Percentiles rank a stretch among this genome's conserved stretches.
Evolutionary conservation across 2,329 filamentous ascomycete species (phyloP).

Genomic region (Phyllosticta capitalensis): DNA sequence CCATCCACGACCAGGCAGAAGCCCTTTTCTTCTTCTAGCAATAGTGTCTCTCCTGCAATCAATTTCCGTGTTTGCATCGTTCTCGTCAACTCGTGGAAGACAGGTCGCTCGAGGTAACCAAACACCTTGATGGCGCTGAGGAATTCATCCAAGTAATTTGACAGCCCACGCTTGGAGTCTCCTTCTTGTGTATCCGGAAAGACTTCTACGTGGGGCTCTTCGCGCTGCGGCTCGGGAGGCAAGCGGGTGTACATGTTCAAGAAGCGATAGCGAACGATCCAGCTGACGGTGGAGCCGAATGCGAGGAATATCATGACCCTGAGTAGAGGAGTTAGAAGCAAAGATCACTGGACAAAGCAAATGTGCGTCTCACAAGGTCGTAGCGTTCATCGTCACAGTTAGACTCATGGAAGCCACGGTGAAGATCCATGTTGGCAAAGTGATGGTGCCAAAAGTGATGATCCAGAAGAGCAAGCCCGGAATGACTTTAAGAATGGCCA

Average conservation of each 20-base stretch:
- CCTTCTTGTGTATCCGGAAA: slow-evolving; percentile 90
- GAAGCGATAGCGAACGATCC: slow-evolving; percentile 91
- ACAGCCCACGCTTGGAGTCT: slow-evolving; percentile 78
- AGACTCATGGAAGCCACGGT: slow-evolving; percentile 82
- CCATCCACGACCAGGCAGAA: slow-evolving; percentile 97
- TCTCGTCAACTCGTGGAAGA: slow-evolving; percentile 93
- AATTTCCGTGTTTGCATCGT: slow-evolving; percentile 98
- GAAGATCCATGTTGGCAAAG: slow-evolving; percentile 80
- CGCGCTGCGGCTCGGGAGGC: slow-evolving; percentile 87
- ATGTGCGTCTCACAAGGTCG: slow-evolving; percentile 62
- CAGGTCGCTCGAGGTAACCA: slow-evolving; percentile 88
- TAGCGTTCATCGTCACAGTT: slow-evolving; percentile 98
- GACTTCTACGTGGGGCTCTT: slow-evolving; percentile 89
- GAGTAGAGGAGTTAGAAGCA: slow-evolving; percentile 35
- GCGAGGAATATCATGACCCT: slow-evolving; percentile 57
- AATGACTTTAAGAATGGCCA: slow-evolving; percentile 43
- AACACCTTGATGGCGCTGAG: slow-evolving; percentile 98
- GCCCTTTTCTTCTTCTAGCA: slow-evolving; percentile 94
- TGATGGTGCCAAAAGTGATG: slow-evolving; percentile 79
- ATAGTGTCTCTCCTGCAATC: slow-evolving; percentile 88
- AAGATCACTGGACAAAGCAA: background rate
- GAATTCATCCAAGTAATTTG: slow-evolving; percentile 97
- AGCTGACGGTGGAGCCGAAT: slow-evolving; percentile 76
- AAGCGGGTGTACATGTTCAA: slow-evolving; percentile 94
- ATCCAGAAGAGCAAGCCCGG: slow-evolving; percentile 63